Base-by-base conservation (phyloP, 2,329 filamentous ascomycete genomes). In the Exophiala bonariae region DNA sequence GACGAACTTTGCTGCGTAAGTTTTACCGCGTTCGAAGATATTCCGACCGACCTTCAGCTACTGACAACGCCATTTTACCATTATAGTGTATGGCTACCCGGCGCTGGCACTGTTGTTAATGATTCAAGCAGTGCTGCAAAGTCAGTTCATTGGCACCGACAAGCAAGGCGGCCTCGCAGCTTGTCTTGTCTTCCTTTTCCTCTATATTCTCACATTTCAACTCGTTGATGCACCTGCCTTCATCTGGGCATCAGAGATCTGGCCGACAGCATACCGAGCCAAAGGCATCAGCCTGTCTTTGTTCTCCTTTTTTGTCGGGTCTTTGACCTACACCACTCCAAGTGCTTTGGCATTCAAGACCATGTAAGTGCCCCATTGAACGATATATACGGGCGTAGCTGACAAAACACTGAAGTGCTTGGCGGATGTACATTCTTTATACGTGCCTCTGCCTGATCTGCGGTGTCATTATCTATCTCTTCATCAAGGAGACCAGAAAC, bases 401-500 rank as follows among this genome's bases (percentile, higher is more conserved):
- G 6, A 6, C 6, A 6, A 14, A 14, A 34, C 14, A n/a, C 8
- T 18, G 14, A 14, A 34, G 32, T 14, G 32, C 32, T 18, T 41
- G 38, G 38, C 38, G 23, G 8, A 41, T 41, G 19, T 64, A 60
- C 41, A 41, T 65, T 14, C 49, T 60, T 2, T 57, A 23, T 51
- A 37, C 23, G 18, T 13, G 17, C 11, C 38, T 41, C n/a, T 28
- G 18, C n/a, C n/a, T 41, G 17, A 19, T 41, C 10, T 26, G 17
- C n/a, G 38, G 23, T 4, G 23, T 19, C 5, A 41, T 41, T 20
- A 30, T 30, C n/a, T 41, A 41, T 31, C 41, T 50, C 36, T 77
- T 82, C 54, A 76, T 86, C 18, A 85, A 84, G 0, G 85, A 88
- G 67, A 88, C 85, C 8, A 87, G 87, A 70, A 83, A 83, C 17